phyloP scores from a whole-genome alignment of 805 yeast genomes.

The Ogataea trehalophila region DNA sequence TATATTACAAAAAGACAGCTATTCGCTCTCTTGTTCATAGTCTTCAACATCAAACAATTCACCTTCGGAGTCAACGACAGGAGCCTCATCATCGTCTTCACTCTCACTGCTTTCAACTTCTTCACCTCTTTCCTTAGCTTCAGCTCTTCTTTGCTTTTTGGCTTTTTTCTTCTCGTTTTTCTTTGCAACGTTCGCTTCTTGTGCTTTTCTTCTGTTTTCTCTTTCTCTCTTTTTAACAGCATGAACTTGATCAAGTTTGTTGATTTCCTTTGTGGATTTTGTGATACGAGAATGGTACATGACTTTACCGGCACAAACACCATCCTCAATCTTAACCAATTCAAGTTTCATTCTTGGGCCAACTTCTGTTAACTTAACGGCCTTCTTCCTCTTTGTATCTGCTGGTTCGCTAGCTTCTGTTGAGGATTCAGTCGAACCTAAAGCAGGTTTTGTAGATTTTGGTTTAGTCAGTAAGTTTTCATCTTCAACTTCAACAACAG shows the following conservation, averaged over 20 bases:
- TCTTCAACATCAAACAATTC: slow-evolving; percentile 24
- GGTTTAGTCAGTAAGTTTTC: slow-evolving; percentile 19
- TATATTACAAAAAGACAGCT: neutral
- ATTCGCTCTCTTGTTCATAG: slow-evolving; percentile 5
- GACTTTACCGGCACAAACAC: slow-evolving; percentile 83
- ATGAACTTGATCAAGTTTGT: slow-evolving; percentile 63
- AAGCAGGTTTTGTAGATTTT: slow-evolving; percentile 17
- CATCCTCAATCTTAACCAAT: slow-evolving; percentile 86
- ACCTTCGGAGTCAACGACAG: slow-evolving; percentile 18
- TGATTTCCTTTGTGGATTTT: slow-evolving; percentile 59
- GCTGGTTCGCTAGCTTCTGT: slow-evolving; percentile 6
- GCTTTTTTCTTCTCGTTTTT: slow-evolving; percentile 71
- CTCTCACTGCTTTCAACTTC: slow-evolving; percentile 30
- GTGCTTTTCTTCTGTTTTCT: slow-evolving; percentile 69
- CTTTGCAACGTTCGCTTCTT: slow-evolving; percentile 69
- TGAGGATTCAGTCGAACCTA: slow-evolving; percentile 12
- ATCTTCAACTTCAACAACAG: slow-evolving; percentile 56
- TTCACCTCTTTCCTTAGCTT: slow-evolving; percentile 32
- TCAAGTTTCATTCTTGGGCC: slow-evolving; percentile 85
- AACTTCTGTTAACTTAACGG: slow-evolving; percentile 85
- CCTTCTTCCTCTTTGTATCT: slow-evolving; percentile 54
- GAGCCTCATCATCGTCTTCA: slow-evolving; percentile 22
- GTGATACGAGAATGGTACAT: slow-evolving; percentile 70
- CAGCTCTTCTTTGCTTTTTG: slow-evolving; percentile 60
- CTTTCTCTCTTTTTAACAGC: slow-evolving; percentile 55